A percentile compares a stretch with the other conserved stretches of the same genome.
Evolutionary conservation across 306 rosid genomes (phyloP).

Genomic region (Cotoneaster glaucophyllus): DNA sequence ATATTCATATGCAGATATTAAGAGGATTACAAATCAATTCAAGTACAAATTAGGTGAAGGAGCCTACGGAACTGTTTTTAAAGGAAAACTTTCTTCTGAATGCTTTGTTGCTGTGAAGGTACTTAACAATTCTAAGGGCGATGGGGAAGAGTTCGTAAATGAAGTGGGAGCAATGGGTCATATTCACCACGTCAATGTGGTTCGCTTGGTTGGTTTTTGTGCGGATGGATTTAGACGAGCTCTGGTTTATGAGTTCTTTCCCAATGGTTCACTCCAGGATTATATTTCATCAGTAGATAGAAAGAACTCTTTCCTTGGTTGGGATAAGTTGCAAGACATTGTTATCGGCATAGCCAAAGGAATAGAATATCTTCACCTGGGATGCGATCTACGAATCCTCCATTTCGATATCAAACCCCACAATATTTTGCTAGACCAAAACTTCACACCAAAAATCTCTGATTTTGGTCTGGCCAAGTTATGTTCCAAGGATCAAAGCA

Average conservation of each 20-base stretch:
- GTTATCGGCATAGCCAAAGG: constrained; percentile 33
- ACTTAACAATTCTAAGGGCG: background rate
- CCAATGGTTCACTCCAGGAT: constrained; percentile 27
- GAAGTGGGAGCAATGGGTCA: constrained; percentile 27
- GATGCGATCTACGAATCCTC: constrained; percentile 24
- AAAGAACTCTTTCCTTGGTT: constrained; percentile 14
- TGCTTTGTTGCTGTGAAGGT: background rate
- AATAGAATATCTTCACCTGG: constrained; percentile 34
- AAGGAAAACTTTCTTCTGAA: constrained; percentile 22
- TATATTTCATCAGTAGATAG: constrained; percentile 11
- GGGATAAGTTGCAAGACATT: constrained; percentile 26
- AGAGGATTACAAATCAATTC: constrained; percentile 30
- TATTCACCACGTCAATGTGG: constrained; percentile 35
- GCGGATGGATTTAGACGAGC: constrained; percentile 28
- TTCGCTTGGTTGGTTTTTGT: constrained; percentile 38
- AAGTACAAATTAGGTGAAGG: constrained; percentile 25
- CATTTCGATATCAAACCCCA: constrained; percentile 40
- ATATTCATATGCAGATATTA: constrained; percentile 31
- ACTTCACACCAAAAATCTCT: constrained; percentile 22
- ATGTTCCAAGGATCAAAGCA: background rate
- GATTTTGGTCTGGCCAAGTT: constrained; percentile 34
- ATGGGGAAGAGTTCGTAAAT: constrained; percentile 3
- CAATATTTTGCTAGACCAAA: constrained; percentile 25
- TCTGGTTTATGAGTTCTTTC: constrained; percentile 29
- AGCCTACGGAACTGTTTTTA: constrained; percentile 31